These are phyloP conservation scores for Leptomonas seymouri DNA, from an alignment of 208 protist species.

Conservation along the genomic window DNA sequence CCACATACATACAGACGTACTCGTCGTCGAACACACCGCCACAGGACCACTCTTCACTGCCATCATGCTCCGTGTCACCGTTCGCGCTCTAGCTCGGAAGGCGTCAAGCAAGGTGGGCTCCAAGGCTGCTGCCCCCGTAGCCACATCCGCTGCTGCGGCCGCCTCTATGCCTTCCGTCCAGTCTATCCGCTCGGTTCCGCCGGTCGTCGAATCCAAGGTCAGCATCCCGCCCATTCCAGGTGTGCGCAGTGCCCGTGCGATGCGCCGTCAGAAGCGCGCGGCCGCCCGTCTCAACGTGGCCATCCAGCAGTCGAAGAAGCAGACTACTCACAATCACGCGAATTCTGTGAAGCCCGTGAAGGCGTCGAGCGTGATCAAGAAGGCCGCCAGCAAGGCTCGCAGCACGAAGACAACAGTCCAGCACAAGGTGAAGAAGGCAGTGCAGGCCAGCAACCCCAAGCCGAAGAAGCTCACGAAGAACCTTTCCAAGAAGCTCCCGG, in stretches of 20 bases:
- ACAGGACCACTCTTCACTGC: neutral
- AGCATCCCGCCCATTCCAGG: constrained; percentile 37
- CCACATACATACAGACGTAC: neutral
- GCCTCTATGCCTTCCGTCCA: neutral
- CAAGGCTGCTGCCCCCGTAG: constrained; percentile 9
- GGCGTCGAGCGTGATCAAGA: constrained; percentile 15
- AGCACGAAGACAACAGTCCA: neutral
- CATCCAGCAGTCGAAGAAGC: constrained; percentile 22
- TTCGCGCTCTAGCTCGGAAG: constrained; percentile 34
- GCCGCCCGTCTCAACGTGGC: neutral
- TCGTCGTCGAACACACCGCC: neutral
- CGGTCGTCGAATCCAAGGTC: constrained; percentile 7
- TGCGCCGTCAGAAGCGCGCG: constrained; percentile 27
- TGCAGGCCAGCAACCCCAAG: neutral
- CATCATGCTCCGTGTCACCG: constrained; percentile 29
- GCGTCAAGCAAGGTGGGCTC: constrained; percentile 11
- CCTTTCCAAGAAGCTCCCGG: neutral
- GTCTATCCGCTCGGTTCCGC: constrained; percentile 11
- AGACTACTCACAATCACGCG: neutral
- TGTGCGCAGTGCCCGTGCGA: constrained; percentile 30
- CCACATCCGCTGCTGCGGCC: constrained; percentile 4
- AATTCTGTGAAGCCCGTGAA: constrained; percentile 13
- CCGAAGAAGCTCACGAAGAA: constrained; percentile 13
- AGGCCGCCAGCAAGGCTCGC: constrained; percentile 14
- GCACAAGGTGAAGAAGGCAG: constrained; percentile 7